Evolutionary conservation across 2,329 filamentous ascomycete species (phyloP).

Genomic region (Dactylonectria estremocensis): DNA sequence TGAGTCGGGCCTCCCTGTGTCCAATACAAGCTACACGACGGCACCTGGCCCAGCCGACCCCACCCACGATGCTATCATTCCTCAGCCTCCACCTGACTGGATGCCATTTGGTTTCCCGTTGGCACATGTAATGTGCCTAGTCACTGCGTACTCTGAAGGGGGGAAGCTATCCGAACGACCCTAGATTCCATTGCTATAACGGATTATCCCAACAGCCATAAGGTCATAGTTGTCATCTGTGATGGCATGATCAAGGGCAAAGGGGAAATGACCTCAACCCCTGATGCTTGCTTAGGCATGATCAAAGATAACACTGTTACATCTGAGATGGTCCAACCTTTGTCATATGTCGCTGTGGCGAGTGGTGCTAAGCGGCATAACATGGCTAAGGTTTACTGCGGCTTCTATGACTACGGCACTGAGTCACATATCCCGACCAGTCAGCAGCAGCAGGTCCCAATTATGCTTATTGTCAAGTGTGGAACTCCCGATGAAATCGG

Average conservation of each 20-base stretch:
- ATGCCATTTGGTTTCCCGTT: conserved; percentile 97
- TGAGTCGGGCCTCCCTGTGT: conserved; percentile 70
- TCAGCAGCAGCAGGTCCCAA: conserved; percentile 96
- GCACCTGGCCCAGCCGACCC: conserved; percentile 89
- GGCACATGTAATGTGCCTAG: conserved; percentile 92
- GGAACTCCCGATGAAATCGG: conserved; percentile 89
- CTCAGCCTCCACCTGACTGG: conserved; percentile 96
- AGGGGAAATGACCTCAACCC: conserved; percentile 88
- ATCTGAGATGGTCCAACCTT: conserved; percentile 87
- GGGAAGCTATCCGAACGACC: conserved; percentile 91
- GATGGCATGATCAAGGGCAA: conserved; percentile 98
- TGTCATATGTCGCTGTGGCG: conserved; percentile 96
- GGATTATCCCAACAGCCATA: conserved; percentile 99
- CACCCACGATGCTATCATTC: conserved; percentile 95
- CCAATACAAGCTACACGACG: conserved; percentile 71
- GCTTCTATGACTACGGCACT: conserved; percentile 96
- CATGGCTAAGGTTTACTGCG: conserved; percentile 98
- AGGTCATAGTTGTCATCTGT: conserved; percentile 95
- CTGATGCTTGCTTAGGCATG: conserved; percentile 92
- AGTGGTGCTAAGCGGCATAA: conserved; percentile 98
- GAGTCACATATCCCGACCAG: conserved; percentile 84
- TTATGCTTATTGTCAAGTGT: conserved; percentile 97
- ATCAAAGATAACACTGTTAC: conserved; percentile 90
- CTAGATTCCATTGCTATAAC: conserved; percentile 97
- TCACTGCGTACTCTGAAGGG: conserved; percentile 98